Conservation (phyloP, 176 grass and related monocot genomes). For the Melocanna baccifera region DNA sequence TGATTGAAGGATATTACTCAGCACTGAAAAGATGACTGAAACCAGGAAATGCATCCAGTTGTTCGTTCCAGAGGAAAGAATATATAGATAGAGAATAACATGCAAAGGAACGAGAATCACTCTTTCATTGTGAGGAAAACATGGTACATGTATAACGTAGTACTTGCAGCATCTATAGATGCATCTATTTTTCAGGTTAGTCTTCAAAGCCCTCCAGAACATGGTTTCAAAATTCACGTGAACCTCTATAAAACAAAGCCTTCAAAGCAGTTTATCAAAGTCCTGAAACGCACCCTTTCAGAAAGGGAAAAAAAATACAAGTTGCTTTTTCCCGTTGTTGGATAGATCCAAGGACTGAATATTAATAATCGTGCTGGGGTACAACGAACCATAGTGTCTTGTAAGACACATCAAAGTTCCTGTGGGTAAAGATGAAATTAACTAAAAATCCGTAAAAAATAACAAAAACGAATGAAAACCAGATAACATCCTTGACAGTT, state of each 20-base stretch:
- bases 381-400: background rate
- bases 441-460: background rate
- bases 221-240: background rate
- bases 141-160: background rate
- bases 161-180: conserved; percentile 16
- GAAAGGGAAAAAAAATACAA: background rate
- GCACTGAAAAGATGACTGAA: background rate
- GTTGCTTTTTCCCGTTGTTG: background rate
- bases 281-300: background rate
- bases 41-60: conserved; percentile 4
- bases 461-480: background rate
- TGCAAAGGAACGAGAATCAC: background rate
- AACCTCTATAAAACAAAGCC: background rate
- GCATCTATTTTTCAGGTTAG: background rate
- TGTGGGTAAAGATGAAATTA: background rate
- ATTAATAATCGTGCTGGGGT: background rate
- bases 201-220: background rate
- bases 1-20: background rate
- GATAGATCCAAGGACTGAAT: background rate
- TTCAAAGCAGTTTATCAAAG: background rate
- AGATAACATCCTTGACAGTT: background rate
- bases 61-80: background rate
- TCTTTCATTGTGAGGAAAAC: background rate
- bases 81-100: background rate
- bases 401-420: background rate